Evolutionary conservation across 306 rosid species (phyloP).

Genomic region (Trifolium dubium): DNA sequence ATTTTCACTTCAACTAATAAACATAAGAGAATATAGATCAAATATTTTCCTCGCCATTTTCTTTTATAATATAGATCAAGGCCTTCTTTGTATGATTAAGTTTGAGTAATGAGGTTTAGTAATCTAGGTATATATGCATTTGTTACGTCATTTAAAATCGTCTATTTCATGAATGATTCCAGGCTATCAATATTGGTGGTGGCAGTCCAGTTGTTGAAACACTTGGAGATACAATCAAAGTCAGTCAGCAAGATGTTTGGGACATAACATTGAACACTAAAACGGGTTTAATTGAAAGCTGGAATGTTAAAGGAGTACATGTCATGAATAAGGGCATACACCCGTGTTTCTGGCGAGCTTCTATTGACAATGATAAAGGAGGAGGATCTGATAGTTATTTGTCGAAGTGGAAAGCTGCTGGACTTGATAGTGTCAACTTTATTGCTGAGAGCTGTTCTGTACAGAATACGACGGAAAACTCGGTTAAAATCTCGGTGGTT

Average conservation of each 20-base stretch:
- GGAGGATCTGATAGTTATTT: conserved; percentile 69
- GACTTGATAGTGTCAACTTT: conserved; percentile 62
- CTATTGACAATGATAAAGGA: conserved; percentile 91
- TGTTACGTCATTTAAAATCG: conserved; percentile 13
- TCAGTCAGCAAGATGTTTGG: conserved; percentile 66
- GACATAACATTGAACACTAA: conserved; percentile 67
- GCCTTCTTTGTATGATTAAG: not conserved
- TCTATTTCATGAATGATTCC: conserved; percentile 40
- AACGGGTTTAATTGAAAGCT: conserved; percentile 80
- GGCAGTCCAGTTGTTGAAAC: conserved; percentile 54
- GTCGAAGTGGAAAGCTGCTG: conserved; percentile 81
- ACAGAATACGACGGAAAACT: conserved; percentile 44
- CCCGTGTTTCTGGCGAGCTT: conserved; percentile 96
- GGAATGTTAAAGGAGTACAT: conserved; percentile 89
- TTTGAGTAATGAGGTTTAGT: conserved; percentile 16
- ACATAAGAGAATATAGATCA: not conserved
- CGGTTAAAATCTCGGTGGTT: conserved; percentile 54
- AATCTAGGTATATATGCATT: conserved; percentile 29
- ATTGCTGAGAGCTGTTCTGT: conserved; percentile 64
- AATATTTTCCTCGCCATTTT: not conserved
- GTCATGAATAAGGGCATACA: conserved; percentile 69
- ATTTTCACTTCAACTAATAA: not conserved
- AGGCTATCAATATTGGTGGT: conserved; percentile 60
- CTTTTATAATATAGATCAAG: not conserved
- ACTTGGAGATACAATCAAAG: conserved; percentile 61